Base-by-base conservation (phyloP, 2,329 filamentous ascomycete genomes). In the Xylaria sp. region DNA sequence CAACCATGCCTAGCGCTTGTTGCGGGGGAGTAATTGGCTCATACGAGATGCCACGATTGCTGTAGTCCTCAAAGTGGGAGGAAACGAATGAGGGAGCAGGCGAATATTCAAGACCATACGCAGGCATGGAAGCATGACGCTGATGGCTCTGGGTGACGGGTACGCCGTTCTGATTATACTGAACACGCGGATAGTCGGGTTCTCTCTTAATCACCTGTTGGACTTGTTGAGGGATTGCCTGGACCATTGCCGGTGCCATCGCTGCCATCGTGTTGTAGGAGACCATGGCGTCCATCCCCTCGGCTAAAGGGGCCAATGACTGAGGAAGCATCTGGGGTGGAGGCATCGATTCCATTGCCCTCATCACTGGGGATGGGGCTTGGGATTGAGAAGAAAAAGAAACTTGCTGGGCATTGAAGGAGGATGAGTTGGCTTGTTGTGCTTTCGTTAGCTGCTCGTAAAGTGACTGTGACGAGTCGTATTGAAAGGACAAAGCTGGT, bases 361-460 rank as follows among this genome's bases (percentile, higher is more conserved):
- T 90, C 87, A 97, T 91, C 74, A 96, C 92, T 51, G 96, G 94
- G 54, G 96, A 97, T 47, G 91, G 90, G 69, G 92, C 90, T 80
- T 97, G 93, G 61, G 91, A 92, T 77, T 92, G 92, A 60, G 87
- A 81, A 81, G 87, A 81, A 81, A 88, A 90, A 74, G 89, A 84
- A 72, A 84, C 79, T 75, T 89, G 87, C 75, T 94, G 92, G 71
- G 92, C 92, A 81, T 89, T 93, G 86, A 97, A 98, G 1, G 95
- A 97, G 3, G 96, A 98, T 7, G 95, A 96, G 83, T 97, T 98
- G 80, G 94, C 95, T 86, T 98, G 96, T 82, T 99, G 96, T 54
- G 95, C 94, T 85, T 98, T 99, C 75, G 96, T 99, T 83, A 99
- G 90, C 85, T 99, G 96, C 86, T 99, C 96, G 79, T 97, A 99